A percentile compares a stretch with the other conserved stretches of the same genome.
phyloP scores from a whole-genome alignment of 75 land plant species.

The Pinus taeda region DNA sequence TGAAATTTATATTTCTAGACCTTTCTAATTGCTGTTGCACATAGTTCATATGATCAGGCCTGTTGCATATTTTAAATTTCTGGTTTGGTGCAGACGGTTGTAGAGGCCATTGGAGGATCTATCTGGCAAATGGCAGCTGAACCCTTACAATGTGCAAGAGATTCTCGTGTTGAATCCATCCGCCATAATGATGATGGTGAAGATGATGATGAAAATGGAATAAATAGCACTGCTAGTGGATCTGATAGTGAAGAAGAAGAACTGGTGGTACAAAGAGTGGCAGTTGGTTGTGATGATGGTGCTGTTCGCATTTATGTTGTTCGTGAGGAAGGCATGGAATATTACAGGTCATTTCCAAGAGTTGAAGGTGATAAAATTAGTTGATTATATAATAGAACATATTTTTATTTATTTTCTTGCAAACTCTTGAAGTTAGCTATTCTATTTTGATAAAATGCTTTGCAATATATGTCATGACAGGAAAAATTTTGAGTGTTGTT shows the following conservation, averaged over 20 bases:
- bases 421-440: neutral
- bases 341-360: slow-evolving; percentile 74
- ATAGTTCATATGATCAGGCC: neutral
- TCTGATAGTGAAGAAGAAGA: slow-evolving; percentile 23
- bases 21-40: neutral
- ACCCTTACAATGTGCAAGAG: slow-evolving; percentile 30
- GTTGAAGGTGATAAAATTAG: slow-evolving; percentile 72
- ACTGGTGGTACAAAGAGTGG: slow-evolving; percentile 35
- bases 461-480: slow-evolving; percentile 30
- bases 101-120: slow-evolving; percentile 80
- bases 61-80: neutral
- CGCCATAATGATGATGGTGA: slow-evolving; percentile 16
- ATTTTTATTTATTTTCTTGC: neutral
- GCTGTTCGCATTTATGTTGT: slow-evolving; percentile 67
- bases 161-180: slow-evolving; percentile 11
- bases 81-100: slow-evolving; percentile 39
- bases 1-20: neutral
- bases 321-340: slow-evolving; percentile 43
- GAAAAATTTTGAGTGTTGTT: slow-evolving; percentile 80
- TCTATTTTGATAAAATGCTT: neutral
- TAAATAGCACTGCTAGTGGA: slow-evolving; percentile 12
- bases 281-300: slow-evolving; percentile 97
- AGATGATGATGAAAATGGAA: slow-evolving; percentile 25
- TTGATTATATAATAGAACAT: neutral
- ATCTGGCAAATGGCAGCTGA: slow-evolving; percentile 92